These are phyloP conservation scores for Claviceps capensis DNA, from an alignment of 2,329 filamentous ascomycete genomes.

Conservation along the genomic window DNA sequence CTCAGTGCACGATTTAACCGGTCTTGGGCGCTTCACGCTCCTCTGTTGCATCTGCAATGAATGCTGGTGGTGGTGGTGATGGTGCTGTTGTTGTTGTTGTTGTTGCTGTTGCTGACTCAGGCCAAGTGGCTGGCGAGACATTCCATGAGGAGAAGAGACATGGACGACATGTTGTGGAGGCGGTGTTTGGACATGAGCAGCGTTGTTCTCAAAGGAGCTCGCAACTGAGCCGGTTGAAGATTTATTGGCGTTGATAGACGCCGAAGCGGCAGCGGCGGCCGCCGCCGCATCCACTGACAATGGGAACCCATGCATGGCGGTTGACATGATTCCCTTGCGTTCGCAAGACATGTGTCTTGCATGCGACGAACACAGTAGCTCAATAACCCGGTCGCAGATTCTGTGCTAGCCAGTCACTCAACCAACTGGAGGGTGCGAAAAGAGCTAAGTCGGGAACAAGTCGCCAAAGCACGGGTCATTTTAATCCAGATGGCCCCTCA, in stretches of 20 bases:
- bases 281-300: constrained; percentile 1
- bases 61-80: constrained; percentile 9
- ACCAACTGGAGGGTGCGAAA: background rate
- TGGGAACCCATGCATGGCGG: constrained; percentile 8
- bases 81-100: constrained; percentile 7
- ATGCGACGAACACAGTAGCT: background rate
- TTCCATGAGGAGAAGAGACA: constrained; percentile 5
- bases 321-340: constrained; percentile 1
- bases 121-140: constrained; percentile 10
- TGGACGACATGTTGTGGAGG: constrained; percentile 7
- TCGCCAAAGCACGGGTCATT: constrained; percentile 4
- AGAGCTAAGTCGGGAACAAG: background rate
- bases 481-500: constrained; percentile 1
- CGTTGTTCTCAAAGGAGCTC: constrained; percentile 5
- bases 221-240: constrained; percentile 2
- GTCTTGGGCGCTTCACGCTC: constrained; percentile 39
- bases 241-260: background rate
- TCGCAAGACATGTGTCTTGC: background rate
- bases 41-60: constrained; percentile 19
- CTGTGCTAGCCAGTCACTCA: background rate
- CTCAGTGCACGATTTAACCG: constrained; percentile 42
- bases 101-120: constrained; percentile 16
- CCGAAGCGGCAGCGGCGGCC: background rate
- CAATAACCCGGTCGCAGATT: background rate
- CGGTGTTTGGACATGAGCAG: constrained; percentile 4